Percentiles rank a stretch among this genome's conserved stretches.
Evolutionary conservation across 2,329 filamentous ascomycete genomes (phyloP).

Genomic region (Septoria petroselini): DNA sequence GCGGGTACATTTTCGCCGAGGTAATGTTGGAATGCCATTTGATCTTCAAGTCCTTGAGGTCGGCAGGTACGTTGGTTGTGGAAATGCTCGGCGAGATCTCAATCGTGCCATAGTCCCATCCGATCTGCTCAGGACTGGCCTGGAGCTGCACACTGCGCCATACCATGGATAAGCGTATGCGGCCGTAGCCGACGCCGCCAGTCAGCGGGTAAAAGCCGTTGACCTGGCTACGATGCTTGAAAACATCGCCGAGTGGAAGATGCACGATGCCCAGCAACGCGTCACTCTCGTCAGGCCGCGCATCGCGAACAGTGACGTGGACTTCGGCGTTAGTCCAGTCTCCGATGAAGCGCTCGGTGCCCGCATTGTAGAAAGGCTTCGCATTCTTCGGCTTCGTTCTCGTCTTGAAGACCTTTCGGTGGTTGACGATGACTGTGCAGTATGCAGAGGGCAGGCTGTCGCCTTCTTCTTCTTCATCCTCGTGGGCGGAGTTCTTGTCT

Average conservation of each 20-base stretch:
- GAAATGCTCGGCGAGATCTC: conserved; percentile 57
- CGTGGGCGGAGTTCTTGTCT: conserved; percentile 49
- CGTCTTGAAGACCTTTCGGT: conserved; percentile 66
- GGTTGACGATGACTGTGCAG: conserved; percentile 70
- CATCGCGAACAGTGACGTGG: conserved; percentile 65
- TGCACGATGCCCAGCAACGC: conserved; percentile 67
- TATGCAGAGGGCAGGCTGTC: conserved; percentile 67
- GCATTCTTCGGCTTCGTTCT: conserved; percentile 74
- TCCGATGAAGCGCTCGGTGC: conserved; percentile 67
- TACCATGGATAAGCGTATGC: conserved; percentile 66
- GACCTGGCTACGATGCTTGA: conserved; percentile 62
- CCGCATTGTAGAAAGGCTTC: conserved; percentile 76
- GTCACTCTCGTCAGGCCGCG: conserved; percentile 66
- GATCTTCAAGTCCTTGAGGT: conserved; percentile 49
- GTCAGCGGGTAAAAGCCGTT: conserved; percentile 64
- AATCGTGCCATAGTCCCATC: conserved; percentile 71
- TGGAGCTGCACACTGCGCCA: conserved; percentile 67
- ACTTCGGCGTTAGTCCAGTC: conserved; percentile 67
- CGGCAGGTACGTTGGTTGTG: conserved; percentile 49
- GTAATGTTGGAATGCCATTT: conserved; percentile 60
- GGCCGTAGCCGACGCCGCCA: conserved; percentile 70
- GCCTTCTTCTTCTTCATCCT: conserved; percentile 56
- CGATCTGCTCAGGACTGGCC: conserved; percentile 56
- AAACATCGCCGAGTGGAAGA: conserved; percentile 60
- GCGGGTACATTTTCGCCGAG: conserved; percentile 57